Evolutionary conservation across 164 flowering plant species (phyloP).

Genomic region (Aristolochia californica): DNA sequence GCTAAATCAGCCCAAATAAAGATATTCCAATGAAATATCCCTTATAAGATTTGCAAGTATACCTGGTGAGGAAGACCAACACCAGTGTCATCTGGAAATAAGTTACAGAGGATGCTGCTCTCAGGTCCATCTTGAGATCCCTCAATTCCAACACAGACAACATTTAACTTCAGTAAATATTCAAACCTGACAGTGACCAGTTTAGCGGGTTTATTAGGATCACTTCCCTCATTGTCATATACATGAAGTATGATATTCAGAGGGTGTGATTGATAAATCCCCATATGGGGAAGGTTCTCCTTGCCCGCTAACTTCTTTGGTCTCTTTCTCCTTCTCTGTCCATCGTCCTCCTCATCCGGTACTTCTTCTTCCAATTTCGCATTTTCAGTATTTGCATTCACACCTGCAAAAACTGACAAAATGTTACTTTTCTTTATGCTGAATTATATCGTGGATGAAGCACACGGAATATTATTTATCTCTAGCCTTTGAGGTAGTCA

Average conservation of each 20-base stretch:
- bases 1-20: too few species aligned
- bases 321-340: constrained; percentile 89
- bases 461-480: too few species aligned
- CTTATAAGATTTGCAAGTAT: constrained; percentile 5
- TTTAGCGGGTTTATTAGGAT: constrained; percentile 39
- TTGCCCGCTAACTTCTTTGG: constrained; percentile 59
- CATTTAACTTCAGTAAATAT: constrained; percentile 67
- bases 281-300: constrained; percentile 50
- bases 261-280: constrained; percentile 73
- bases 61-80: constrained; percentile 95
- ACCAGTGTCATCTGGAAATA: constrained; percentile 91
- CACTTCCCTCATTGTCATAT: constrained; percentile 52
- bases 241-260: constrained; percentile 70
- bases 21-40: too few species aligned
- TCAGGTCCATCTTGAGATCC: constrained; percentile 61
- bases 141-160: constrained; percentile 82
- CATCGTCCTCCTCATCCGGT: constrained; percentile 90
- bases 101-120: constrained; percentile 63
- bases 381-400: constrained; percentile 34
- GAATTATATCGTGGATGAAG: too few species aligned
- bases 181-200: constrained; percentile 78
- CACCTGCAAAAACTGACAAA: constrained; percentile 23
- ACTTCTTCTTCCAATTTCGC: constrained; percentile 67
- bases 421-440: too few species aligned
- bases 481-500: too few species aligned